Conservation (phyloP, 2,329 filamentous ascomycete species). For the Fusarium sublunatum region DNA sequence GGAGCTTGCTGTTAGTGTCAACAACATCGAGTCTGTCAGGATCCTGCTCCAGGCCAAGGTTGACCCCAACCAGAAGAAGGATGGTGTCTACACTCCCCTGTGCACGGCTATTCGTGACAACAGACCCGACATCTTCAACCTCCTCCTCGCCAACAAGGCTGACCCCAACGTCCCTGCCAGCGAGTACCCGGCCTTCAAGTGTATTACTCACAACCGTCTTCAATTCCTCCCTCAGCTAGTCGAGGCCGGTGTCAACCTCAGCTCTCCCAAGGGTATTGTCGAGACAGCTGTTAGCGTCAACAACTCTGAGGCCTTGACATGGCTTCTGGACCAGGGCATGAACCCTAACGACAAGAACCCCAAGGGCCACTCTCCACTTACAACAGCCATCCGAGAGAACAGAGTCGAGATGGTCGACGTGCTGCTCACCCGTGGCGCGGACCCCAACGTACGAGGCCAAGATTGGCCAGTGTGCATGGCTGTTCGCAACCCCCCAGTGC, state of each 20-base stretch:
- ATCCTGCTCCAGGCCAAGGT: constrained; percentile 68
- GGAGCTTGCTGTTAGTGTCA: constrained; percentile 71
- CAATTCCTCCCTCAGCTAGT: constrained; percentile 70
- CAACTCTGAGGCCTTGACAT: constrained; percentile 69
- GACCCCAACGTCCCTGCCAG: constrained; percentile 71
- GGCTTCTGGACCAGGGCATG: constrained; percentile 69
- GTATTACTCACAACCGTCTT: constrained; percentile 71
- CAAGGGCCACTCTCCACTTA: constrained; percentile 70
- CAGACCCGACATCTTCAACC: constrained; percentile 68
- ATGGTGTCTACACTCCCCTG: constrained; percentile 74
- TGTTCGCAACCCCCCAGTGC: constrained; percentile 68
- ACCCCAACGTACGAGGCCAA: constrained; percentile 71
- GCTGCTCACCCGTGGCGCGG: constrained; percentile 68
- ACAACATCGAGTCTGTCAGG: constrained; percentile 70
- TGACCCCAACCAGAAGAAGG: constrained; percentile 71
- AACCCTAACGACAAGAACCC: constrained; percentile 69
- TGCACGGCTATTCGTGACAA: constrained; percentile 77
- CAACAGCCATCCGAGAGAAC: constrained; percentile 72
- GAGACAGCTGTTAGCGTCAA: constrained; percentile 72
- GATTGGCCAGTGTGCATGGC: constrained; percentile 80
- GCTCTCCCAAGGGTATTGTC: constrained; percentile 71
- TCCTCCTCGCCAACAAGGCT: constrained; percentile 67
- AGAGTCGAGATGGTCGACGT: constrained; percentile 68
- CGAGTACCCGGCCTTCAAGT: constrained; percentile 76
- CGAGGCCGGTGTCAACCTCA: constrained; percentile 68